Conservation (phyloP, 2,329 filamentous ascomycete species). For the Phyllosticta paracitricarpa region DNA sequence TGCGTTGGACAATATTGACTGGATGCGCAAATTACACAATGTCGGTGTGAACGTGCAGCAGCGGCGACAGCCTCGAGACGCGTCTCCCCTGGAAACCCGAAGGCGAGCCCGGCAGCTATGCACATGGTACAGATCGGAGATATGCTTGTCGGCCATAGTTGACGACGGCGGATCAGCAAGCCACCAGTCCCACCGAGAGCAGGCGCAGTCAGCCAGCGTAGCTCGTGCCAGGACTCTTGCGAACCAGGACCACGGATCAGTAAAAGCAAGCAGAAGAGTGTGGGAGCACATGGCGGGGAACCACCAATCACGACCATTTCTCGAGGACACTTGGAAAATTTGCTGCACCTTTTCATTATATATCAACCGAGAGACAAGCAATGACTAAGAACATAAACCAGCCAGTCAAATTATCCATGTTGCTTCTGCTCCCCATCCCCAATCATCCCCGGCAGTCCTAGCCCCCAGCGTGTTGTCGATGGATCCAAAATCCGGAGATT, state of each 20-base stretch:
- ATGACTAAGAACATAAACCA: background rate
- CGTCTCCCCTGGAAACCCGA: background rate
- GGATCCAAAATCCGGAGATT: background rate
- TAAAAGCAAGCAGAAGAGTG: background rate
- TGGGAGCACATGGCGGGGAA: background rate
- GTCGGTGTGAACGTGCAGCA: background rate
- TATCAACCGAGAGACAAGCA: background rate
- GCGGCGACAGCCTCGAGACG: background rate
- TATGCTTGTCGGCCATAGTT: background rate
- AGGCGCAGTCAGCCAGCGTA: background rate
- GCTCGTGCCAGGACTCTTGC: background rate
- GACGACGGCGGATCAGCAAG: background rate
- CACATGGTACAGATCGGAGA: background rate
- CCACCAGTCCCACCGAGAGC: background rate
- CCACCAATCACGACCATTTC: background rate
- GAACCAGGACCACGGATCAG: background rate
- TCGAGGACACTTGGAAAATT: background rate
- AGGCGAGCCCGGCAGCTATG: background rate
- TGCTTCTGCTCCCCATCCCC: background rate
- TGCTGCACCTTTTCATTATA: background rate
- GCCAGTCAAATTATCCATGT: background rate
- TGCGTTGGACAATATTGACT: background rate
- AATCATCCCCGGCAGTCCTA: background rate
- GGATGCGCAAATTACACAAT: background rate
- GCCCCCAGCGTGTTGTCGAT: background rate